Evolutionary conservation across 1,284 basidiomycete species (phyloP).

Genomic region (Coriolopsis trogii): DNA sequence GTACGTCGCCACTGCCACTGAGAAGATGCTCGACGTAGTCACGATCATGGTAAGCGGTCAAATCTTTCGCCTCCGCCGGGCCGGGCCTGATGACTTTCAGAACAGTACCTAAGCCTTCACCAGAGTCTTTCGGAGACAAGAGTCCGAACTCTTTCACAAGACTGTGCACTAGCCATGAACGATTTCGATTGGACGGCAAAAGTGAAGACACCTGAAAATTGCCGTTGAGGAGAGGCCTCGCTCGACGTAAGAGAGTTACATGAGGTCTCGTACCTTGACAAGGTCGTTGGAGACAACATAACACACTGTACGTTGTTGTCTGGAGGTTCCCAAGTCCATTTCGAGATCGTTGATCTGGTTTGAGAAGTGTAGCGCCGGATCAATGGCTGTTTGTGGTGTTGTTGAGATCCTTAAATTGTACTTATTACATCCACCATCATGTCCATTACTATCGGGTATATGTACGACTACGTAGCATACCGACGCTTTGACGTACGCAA

Average conservation of each 20-base stretch:
- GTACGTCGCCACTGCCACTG: conserved; percentile 24
- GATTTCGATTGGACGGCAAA: conserved; percentile 81
- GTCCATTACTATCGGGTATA: too few relatives aligned
- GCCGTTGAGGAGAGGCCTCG: too few relatives aligned
- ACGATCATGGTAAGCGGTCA: conserved; percentile 57
- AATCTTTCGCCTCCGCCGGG: conserved; percentile 52
- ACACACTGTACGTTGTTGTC: conserved; percentile 27
- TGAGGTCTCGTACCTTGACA: conserved; percentile 41
- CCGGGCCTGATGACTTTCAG: conserved; percentile 55
- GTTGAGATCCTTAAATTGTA: too few relatives aligned
- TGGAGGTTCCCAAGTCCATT: not conserved
- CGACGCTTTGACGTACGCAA: too few relatives aligned
- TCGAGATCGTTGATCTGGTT: too few relatives aligned
- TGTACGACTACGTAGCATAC: too few relatives aligned
- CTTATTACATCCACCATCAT: too few relatives aligned
- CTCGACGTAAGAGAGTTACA: not conserved
- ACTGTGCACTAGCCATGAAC: conserved; percentile 83
- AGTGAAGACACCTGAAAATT: conserved; percentile 53
- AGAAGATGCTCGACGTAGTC: conserved; percentile 62
- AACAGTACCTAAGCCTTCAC: conserved; percentile 25
- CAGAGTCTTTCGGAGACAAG: conserved; percentile 40
- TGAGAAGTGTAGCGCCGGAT: too few relatives aligned
- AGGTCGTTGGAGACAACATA: conserved; percentile 66
- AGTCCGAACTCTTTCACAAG: conserved; percentile 65
- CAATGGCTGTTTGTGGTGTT: too few relatives aligned